Evolutionary conservation across 257 asterid species (phyloP).

Genomic region (Solanum etuberosum): DNA sequence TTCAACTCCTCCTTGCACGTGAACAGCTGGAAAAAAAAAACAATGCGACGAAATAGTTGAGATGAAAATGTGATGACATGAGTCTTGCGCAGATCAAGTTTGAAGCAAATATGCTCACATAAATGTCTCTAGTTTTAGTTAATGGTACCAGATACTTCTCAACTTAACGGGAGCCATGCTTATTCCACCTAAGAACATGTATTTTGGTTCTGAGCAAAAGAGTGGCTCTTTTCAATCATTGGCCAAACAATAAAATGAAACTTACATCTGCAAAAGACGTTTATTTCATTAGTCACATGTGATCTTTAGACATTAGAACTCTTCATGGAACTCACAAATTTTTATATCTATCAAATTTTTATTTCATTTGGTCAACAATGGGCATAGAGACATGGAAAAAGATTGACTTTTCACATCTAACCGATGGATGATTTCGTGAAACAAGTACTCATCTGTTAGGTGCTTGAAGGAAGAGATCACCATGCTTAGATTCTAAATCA

Average conservation of each 20-base stretch:
- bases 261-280: background rate
- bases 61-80: background rate
- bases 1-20: conserved; percentile 44
- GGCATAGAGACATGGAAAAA: background rate
- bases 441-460: background rate
- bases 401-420: background rate
- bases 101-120: background rate
- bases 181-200: background rate
- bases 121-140: background rate
- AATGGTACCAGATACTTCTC: background rate
- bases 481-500: background rate
- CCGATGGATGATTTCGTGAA: background rate
- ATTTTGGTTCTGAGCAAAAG: background rate
- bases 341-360: background rate
- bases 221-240: background rate
- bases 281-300: background rate
- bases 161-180: background rate
- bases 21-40: conserved; percentile 27
- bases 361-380: background rate
- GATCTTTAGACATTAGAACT: background rate
- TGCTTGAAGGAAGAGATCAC: background rate
- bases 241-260: background rate
- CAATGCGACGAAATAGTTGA: background rate
- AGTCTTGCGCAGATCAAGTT: background rate
- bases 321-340: background rate